phyloP scores from a whole-genome alignment of 371 early-diverging fungal species.

The Rhizomucor miehei region DNA sequence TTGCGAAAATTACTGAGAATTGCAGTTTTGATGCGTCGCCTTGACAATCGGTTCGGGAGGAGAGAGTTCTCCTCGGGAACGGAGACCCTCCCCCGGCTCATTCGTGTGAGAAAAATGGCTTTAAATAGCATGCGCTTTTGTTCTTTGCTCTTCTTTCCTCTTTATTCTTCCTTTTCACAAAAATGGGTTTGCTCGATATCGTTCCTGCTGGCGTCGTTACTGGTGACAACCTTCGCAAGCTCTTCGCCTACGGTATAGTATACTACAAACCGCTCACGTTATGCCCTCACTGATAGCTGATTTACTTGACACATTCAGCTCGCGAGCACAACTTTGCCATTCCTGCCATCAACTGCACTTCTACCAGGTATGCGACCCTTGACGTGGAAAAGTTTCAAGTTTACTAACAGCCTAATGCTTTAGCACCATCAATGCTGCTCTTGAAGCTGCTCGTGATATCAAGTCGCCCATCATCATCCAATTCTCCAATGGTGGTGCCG shows the following conservation, averaged over 20 bases:
- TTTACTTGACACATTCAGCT: constrained; percentile 36
- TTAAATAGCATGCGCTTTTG: background rate
- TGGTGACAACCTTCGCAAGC: constrained; percentile 84
- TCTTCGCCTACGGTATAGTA: constrained; percentile 67
- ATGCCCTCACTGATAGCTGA: background rate
- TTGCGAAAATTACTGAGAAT: no score
- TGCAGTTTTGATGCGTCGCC: no score
- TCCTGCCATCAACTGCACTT: constrained; percentile 93
- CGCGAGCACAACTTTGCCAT: constrained; percentile 84
- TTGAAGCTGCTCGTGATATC: constrained; percentile 89
- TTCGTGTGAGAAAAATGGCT: background rate
- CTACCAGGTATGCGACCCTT: constrained; percentile 54
- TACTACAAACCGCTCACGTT: no score
- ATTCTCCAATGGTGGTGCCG: constrained; percentile 90
- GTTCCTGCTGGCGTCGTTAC: constrained; percentile 89
- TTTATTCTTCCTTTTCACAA: constrained; percentile 15
- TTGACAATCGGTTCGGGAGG: no score
- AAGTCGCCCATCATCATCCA: constrained; percentile 91
- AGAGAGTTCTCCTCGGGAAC: no score
- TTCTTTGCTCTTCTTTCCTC: constrained; percentile 1
- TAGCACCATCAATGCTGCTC: constrained; percentile 84
- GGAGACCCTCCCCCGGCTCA: no score
- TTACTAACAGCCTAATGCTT: background rate
- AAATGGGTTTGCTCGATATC: constrained; percentile 76
- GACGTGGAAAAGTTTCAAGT: constrained; percentile 1